phyloP scores from a whole-genome alignment of 768 basidiomycete genomes.

The Pleurotus giganteus region DNA sequence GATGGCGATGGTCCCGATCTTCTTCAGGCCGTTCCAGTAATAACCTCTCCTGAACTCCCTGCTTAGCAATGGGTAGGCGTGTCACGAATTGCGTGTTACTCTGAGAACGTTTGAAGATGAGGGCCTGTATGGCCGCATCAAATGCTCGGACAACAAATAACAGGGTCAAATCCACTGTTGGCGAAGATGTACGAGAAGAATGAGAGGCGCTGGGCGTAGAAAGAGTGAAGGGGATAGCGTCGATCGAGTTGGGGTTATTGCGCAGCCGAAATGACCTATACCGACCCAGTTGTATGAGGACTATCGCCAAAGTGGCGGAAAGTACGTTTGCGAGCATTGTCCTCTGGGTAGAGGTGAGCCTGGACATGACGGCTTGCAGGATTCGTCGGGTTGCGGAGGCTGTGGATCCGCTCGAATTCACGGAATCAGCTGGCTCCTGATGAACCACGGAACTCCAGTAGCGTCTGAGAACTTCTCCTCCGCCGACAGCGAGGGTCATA shows the following conservation, averaged over 20 bases:
- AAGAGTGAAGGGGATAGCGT: slow-evolving; percentile 11
- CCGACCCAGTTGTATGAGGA: slow-evolving; percentile 54
- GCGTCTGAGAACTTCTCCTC: slow-evolving; percentile 53
- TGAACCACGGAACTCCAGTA: slow-evolving; percentile 31
- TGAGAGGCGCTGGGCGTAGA: slow-evolving; percentile 7
- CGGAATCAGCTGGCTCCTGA: background rate
- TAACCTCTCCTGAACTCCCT: slow-evolving; percentile 25
- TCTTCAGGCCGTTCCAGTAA: slow-evolving; percentile 8
- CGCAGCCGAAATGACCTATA: slow-evolving; percentile 28
- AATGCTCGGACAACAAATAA: slow-evolving; percentile 68
- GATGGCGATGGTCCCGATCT: slow-evolving; percentile 11
- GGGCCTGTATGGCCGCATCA: slow-evolving; percentile 56
- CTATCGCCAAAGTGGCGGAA: slow-evolving; percentile 54
- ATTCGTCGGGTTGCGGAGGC: slow-evolving; percentile 1
- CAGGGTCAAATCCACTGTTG: slow-evolving; percentile 68
- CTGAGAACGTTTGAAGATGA: slow-evolving; percentile 35
- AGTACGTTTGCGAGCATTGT: slow-evolving; percentile 58
- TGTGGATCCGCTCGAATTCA: background rate
- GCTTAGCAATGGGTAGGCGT: no score
- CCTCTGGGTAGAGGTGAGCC: slow-evolving; percentile 31
- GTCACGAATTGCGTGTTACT: background rate
- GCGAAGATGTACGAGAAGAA: slow-evolving; percentile 32
- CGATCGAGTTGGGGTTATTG: slow-evolving; percentile 6
- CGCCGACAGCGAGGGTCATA: slow-evolving; percentile 61
- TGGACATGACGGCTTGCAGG: background rate